Base-by-base conservation (phyloP, 805 yeast species). In the Saccharomycopsis fibuligera region DNA sequence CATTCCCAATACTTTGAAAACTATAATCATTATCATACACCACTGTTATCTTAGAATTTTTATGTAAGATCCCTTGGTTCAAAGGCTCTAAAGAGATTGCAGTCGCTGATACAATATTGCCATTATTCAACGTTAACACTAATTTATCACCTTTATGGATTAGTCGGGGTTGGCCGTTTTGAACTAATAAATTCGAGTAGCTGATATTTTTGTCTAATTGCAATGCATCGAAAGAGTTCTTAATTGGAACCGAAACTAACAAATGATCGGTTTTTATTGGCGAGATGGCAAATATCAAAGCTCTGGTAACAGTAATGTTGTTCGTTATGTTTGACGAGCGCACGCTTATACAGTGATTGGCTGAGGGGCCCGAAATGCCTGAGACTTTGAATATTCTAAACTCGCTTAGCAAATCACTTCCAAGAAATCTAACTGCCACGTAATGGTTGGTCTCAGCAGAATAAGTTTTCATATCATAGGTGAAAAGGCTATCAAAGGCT, bases 21-120 rank as follows among this genome's bases (percentile, higher is more conserved):
- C n/a, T n/a, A n/a, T n/a, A n/a, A n/a, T 53, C 56, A 50, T 71
- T 74, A 22, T 45, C 19, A 9, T 25, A 40, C 16, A 81, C 74
- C 27, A 85, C 63, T 2, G 80, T 73, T 2, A 86, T 64, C n/a
- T 67, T 67, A 0, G 91, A 80, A 1, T 63, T 61, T 1, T 54
- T 48, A 19, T 65, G 61, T 1, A 83, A 57, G 5, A 61, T 55
- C 0, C 96, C 96, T 60, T 86, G 95, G 37, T 74, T 77, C 2
- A 78, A 71, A 0, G 95, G 95, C 56, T 86, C 95, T 60, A 88
- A 78, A 22, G 81, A 71, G 3, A 75, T 56, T n/a, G n/a, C n/a
- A n/a, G n/a, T n/a, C n/a, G n/a, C n/a, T n/a, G n/a, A n/a, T n/a
- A n/a, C n/a, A 2, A 86, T 72, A 5, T 58, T 57, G 19, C 84